phyloP scores from a whole-genome alignment of 768 basidiomycete species.

The Lactarius indigo region DNA sequence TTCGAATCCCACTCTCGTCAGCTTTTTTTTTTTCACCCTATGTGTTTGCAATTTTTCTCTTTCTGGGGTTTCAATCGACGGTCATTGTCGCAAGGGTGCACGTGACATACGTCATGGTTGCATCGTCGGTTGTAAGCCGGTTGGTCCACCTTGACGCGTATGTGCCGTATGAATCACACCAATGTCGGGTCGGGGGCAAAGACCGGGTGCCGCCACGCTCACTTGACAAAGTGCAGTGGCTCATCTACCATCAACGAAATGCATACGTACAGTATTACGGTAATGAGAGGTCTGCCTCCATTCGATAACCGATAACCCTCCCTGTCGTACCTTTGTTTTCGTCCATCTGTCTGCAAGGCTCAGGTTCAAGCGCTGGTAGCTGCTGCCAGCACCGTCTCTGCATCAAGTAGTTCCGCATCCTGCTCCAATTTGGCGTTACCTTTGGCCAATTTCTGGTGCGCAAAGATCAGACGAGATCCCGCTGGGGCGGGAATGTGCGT shows the following conservation, averaged over 20 bases:
- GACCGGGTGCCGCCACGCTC: too few species aligned
- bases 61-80: background rate
- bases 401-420: conserved; percentile 38
- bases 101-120: background rate
- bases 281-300: background rate
- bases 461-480: background rate
- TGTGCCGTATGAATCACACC: too few species aligned
- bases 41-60: too few species aligned
- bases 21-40: background rate
- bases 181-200: background rate
- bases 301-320: background rate
- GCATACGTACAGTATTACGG: background rate
- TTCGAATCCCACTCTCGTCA: conserved; percentile 48
- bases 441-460: conserved; percentile 42
- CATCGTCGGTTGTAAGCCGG: too few species aligned
- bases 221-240: background rate
- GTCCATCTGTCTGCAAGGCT: background rate
- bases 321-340: background rate
- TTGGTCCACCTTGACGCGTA: too few species aligned
- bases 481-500: background rate
- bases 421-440: conserved; percentile 37
- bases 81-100: background rate
- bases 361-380: conserved; percentile 21
- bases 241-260: background rate
- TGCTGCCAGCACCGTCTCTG: conserved; percentile 54